Conservation (phyloP, 352 stramenopile species). For the Pythium insidiosum region DNA sequence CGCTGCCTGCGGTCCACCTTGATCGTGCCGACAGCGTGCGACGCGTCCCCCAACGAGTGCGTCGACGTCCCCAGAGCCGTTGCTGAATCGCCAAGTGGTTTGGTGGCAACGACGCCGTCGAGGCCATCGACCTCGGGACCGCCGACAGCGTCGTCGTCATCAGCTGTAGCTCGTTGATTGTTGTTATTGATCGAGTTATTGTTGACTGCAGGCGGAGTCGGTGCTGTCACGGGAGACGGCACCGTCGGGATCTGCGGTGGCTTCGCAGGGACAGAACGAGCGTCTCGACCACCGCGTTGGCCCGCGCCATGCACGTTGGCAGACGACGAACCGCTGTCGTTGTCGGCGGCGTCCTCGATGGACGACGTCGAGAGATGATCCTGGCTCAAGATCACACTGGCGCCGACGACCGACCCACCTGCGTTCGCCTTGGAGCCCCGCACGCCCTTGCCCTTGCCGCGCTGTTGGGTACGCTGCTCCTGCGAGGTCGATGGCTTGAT, state of each 20-base stretch:
- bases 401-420: constrained; percentile 26
- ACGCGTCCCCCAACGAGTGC: background rate
- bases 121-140: background rate
- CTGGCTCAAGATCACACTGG: constrained; percentile 43
- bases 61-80: background rate
- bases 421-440: constrained; percentile 9
- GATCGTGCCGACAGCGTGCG: background rate
- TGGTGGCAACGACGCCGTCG: background rate
- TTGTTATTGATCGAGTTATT: background rate
- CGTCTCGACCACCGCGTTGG: no score
- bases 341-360: constrained; percentile 43
- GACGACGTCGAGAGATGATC: constrained; percentile 37
- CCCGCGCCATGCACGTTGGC: no score
- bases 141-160: constrained; percentile 15
- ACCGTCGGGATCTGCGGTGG: background rate
- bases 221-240: background rate
- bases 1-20: constrained; percentile 7
- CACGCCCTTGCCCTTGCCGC: constrained; percentile 15
- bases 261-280: no score
- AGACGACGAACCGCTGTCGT: constrained; percentile 14
- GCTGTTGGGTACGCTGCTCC: constrained; percentile 10
- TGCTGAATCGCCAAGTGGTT: constrained; percentile 3
- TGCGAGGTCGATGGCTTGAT: constrained; percentile 49
- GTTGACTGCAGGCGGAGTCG: background rate
- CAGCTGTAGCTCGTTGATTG: background rate